Conservation (phyloP, 2,329 filamentous ascomycete genomes). For the Tolypocladium tundrense region DNA sequence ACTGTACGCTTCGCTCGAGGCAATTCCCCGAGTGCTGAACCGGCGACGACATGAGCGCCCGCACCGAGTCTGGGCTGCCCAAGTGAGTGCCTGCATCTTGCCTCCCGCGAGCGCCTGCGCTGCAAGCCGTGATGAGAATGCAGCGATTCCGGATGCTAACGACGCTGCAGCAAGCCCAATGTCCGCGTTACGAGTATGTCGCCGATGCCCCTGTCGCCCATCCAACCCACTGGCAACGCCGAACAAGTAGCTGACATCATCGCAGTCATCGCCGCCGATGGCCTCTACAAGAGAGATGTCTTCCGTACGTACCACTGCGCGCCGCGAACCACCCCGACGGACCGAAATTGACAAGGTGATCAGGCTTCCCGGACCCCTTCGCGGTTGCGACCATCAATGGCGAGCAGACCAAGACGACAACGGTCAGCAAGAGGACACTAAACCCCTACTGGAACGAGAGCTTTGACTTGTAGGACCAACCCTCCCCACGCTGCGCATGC, state of each 20-base stretch:
- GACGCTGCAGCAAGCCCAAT: constrained; percentile 59
- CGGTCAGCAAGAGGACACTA: constrained; percentile 91
- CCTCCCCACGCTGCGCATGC: constrained; percentile 4
- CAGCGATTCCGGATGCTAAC: constrained; percentile 16
- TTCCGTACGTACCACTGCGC: constrained; percentile 62
- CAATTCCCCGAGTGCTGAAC: constrained; percentile 1
- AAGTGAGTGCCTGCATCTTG: constrained; percentile 17
- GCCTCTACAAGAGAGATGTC: constrained; percentile 97
- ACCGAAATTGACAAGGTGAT: constrained; percentile 16
- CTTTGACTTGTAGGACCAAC: constrained; percentile 77
- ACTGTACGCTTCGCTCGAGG: constrained; percentile 8
- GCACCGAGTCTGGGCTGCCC: constrained; percentile 25
- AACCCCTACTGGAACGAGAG: constrained; percentile 99
- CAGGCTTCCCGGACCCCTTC: constrained; percentile 95
- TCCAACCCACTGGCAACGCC: constrained; percentile 4
- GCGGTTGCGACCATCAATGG: constrained; percentile 94
- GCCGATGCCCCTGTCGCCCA: constrained; percentile 4
- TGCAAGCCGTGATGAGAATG: neutral
- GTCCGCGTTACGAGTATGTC: constrained; percentile 82
- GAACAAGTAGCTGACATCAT: constrained; percentile 22
- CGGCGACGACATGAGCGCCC: constrained; percentile 15
- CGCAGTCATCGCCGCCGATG: constrained; percentile 94
- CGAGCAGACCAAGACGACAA: constrained; percentile 97
- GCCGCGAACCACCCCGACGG: neutral
- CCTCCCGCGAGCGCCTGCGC: neutral